phyloP scores from a whole-genome alignment of 371 early-diverging fungal genomes.

The Umbelopsis sp. region DNA sequence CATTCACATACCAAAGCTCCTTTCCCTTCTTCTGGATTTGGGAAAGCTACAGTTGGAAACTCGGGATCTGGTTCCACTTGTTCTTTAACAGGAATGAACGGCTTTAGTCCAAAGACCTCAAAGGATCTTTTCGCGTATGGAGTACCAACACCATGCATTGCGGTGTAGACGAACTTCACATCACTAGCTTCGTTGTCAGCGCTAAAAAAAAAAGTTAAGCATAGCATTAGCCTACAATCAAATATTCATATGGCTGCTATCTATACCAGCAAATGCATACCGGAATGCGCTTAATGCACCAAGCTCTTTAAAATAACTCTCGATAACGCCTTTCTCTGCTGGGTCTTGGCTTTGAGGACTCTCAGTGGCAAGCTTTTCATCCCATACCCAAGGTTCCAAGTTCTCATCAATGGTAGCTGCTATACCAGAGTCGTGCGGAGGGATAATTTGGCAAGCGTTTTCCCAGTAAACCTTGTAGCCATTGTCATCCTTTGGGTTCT shows the following conservation, averaged over 20 bases:
- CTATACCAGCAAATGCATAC: conserved; percentile 1
- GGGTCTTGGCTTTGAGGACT: conserved; percentile 56
- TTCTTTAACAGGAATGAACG: conserved; percentile 64
- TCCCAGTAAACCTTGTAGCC: conserved; percentile 97
- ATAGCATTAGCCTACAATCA: neutral
- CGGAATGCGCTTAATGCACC: conserved; percentile 40
- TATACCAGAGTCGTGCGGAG: conserved; percentile 87
- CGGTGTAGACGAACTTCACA: conserved; percentile 86
- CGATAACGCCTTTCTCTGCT: conserved; percentile 58
- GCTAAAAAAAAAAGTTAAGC: conserved; percentile 20
- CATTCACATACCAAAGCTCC: conserved; percentile 71
- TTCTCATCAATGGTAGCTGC: conserved; percentile 74
- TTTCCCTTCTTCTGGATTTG: conserved; percentile 93
- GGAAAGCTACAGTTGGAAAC: conserved; percentile 92
- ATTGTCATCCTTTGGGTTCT: conserved; percentile 97
- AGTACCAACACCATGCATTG: conserved; percentile 96
- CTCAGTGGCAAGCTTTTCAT: conserved; percentile 60
- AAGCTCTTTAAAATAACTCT: conserved; percentile 74
- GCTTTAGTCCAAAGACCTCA: conserved; percentile 67
- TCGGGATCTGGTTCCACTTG: conserved; percentile 88
- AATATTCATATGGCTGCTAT: no score
- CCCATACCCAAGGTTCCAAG: conserved; percentile 81
- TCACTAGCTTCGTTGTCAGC: conserved; percentile 51
- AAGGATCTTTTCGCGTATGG: conserved; percentile 76
- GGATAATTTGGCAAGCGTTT: conserved; percentile 92